Base-by-base conservation (phyloP, 2,329 filamentous ascomycete species). In the Fusarium algeriense region DNA sequence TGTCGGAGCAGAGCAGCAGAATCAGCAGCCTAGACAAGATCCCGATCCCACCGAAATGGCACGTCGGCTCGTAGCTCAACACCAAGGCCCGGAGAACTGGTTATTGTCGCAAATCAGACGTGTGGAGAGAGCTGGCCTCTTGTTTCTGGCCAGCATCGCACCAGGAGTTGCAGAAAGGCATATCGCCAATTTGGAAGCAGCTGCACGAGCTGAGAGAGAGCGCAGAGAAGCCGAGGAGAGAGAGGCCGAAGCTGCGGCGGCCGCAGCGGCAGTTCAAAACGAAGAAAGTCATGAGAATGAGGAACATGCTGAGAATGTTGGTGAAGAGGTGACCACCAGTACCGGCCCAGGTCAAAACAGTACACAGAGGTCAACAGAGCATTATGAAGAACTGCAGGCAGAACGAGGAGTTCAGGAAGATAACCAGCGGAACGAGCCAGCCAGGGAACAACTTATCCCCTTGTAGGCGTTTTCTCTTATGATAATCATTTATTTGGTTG, bases 101-200 rank as follows among this genome's bases (percentile, higher is more conserved):
- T 43, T 82, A 30, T 41, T 76, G 14, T 72, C 71, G 12, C 85
- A 87, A 60, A 78, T 87, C 8, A 83, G 89, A 61, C 82, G 88
- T 14, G 74, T 88, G 10, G 89, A 92, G 78, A 85, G 90, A 68
- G 87, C 89, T 20, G 83, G 87, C 0, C 83, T 91, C 19, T 81
- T 92, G 28, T 91, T 92, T 74, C 81, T 92, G 26, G 90, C 90
- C 23, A 92, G 90, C 76, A 85, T 92, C 66, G 88, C 89, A 3
- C 90, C 90, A 2, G 90, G 90, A 13, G 85, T 92, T 28, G 89
- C 89, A 2, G 90, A 92, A 79, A 82, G 89, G 52, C 90, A 92
- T 67, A 91, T 92, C 66, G 87, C 86, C 28, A 84, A 87, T 46
- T 78, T 89, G 5, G 87, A 89, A 72, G 86, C 85, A 7, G 84